These are phyloP conservation scores for Calonectria hawksworthii DNA, from an alignment of 2,329 filamentous ascomycete genomes.

Conservation along the genomic window DNA sequence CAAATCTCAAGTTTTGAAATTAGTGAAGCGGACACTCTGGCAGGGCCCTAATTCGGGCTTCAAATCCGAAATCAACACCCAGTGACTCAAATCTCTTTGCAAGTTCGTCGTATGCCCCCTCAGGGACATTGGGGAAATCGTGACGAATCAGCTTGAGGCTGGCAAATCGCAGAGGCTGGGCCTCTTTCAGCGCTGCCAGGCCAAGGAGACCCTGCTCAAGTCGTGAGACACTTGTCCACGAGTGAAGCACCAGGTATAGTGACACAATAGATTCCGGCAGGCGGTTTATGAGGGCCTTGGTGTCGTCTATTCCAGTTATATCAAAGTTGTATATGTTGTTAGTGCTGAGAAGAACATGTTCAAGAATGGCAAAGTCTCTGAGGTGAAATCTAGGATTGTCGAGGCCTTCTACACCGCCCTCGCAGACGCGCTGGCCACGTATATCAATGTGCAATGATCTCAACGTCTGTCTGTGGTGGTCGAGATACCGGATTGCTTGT, in stretches of 20 bases:
- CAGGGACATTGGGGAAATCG: not conserved
- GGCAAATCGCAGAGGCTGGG: not conserved
- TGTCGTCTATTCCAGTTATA: conserved; percentile 3
- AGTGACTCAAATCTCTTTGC: not conserved
- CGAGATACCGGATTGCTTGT: conserved; percentile 18
- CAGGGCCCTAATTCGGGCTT: not conserved
- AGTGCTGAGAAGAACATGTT: conserved; percentile 26
- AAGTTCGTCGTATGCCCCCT: not conserved
- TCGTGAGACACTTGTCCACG: not conserved
- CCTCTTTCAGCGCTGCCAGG: conserved; percentile 3
- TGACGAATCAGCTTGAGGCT: conserved; percentile 20
- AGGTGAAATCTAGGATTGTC: conserved; percentile 19
- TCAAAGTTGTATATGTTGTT: conserved; percentile 15
- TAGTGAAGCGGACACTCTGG: conserved; percentile 5
- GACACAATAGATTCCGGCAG: conserved; percentile 21
- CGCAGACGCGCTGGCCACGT: not conserved
- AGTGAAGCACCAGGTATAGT: conserved; percentile 19
- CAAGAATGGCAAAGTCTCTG: conserved; percentile 17
- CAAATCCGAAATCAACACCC: conserved; percentile 9
- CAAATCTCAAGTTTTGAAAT: not conserved
- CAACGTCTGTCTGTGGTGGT: conserved; percentile 15
- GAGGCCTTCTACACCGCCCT: not conserved
- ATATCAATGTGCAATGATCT: conserved; percentile 30
- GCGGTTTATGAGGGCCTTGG: conserved; percentile 12
- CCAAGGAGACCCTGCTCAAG: conserved; percentile 7